Conservation (phyloP, 208 protist species). For the Acanthamoeba sp. region DNA sequence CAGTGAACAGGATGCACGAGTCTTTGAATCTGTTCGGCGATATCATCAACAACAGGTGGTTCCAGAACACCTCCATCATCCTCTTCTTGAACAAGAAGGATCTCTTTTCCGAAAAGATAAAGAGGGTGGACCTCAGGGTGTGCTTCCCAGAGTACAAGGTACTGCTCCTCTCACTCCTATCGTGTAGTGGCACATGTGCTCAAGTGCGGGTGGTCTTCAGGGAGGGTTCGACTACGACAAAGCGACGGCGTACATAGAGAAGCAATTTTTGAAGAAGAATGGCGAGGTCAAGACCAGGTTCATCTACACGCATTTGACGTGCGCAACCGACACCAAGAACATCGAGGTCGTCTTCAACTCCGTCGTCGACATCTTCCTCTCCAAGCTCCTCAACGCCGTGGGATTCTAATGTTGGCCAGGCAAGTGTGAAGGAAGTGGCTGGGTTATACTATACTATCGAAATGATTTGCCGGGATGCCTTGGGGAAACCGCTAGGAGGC, state of each 20-base stretch:
- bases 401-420: background rate
- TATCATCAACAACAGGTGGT: slow-evolving; percentile 89
- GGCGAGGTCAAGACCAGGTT: slow-evolving; percentile 77
- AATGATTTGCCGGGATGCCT: no score
- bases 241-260: slow-evolving; percentile 85
- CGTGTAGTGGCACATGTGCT: no score
- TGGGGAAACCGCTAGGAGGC: no score
- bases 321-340: slow-evolving; percentile 91
- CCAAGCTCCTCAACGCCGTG: background rate
- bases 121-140: slow-evolving; percentile 78
- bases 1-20: slow-evolving; percentile 90
- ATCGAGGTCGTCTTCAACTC: slow-evolving; percentile 90
- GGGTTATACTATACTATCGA: no score
- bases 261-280: slow-evolving; percentile 87
- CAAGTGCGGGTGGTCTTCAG: background rate
- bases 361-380: slow-evolving; percentile 88
- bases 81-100: slow-evolving; percentile 92
- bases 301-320: slow-evolving; percentile 90
- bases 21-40: slow-evolving; percentile 89
- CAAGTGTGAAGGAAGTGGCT: no score
- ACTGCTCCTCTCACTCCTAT: background rate
- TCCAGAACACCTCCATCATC: slow-evolving; percentile 89
- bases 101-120: slow-evolving; percentile 91
- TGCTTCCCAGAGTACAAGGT: slow-evolving; percentile 88
- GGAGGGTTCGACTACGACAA: slow-evolving; percentile 78